These are phyloP conservation scores for Talaromyces liani DNA, from an alignment of 495 filamentous ascomycete species.

Conservation along the genomic window DNA sequence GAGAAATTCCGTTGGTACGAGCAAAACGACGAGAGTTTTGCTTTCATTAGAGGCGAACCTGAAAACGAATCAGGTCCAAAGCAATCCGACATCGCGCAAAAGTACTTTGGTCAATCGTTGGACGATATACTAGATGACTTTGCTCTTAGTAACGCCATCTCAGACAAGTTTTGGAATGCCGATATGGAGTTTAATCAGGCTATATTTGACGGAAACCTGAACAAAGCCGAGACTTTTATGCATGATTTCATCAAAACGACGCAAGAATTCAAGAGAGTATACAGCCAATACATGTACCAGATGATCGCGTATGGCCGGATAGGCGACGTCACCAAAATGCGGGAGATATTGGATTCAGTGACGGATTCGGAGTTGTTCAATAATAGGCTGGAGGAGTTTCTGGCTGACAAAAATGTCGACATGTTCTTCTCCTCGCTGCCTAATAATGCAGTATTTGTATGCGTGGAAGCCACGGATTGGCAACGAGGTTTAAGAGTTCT, in stretches of 20 bases:
- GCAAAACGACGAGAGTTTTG: slow-evolving; percentile 1
- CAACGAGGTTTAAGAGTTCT: slow-evolving; percentile 13
- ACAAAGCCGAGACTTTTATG: slow-evolving; percentile 12
- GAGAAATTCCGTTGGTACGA: slow-evolving; percentile 3
- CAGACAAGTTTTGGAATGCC: slow-evolving; percentile 6
- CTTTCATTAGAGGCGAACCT: not conserved
- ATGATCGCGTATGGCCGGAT: slow-evolving; percentile 16
- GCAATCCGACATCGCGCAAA: not conserved
- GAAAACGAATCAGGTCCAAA: not conserved
- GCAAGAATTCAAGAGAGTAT: slow-evolving; percentile 6
- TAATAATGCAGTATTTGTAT: slow-evolving; percentile 14
- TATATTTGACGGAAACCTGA: slow-evolving; percentile 13
- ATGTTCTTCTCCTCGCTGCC: slow-evolving; percentile 7
- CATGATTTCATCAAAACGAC: slow-evolving; percentile 10
- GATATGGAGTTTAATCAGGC: slow-evolving; percentile 9
- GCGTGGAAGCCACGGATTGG: slow-evolving; percentile 10
- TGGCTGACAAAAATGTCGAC: slow-evolving; percentile 8
- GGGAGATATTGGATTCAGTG: slow-evolving; percentile 15
- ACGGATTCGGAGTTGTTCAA: slow-evolving; percentile 17
- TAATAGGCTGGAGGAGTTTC: slow-evolving; percentile 11
- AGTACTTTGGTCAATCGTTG: not conserved
- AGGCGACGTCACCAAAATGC: slow-evolving; percentile 13
- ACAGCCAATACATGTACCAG: slow-evolving; percentile 14
- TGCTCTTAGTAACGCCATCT: not conserved
- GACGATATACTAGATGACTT: not conserved